Percentiles rank a stretch among this genome's conserved stretches.
Evolutionary conservation across 768 basidiomycete genomes (phyloP).

Genomic region (Leucosporidium scottii): DNA sequence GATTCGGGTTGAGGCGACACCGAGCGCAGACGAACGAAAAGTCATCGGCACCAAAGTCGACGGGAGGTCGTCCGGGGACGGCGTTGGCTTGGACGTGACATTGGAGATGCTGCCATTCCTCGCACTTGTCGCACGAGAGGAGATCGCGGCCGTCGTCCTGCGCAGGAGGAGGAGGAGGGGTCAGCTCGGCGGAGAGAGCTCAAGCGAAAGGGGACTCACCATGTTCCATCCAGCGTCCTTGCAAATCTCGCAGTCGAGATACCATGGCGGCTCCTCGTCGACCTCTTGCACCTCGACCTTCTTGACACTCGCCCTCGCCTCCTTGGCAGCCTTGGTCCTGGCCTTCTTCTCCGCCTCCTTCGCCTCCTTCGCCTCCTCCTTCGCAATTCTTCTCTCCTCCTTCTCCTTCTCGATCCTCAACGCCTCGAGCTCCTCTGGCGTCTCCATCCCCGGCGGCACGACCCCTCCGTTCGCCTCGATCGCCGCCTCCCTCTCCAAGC

Average conservation of each 20-base stretch:
- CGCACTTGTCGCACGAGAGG: constrained; percentile 44
- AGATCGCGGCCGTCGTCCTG: constrained; percentile 42
- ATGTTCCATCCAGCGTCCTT: constrained; percentile 41
- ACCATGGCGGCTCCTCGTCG: constrained; percentile 40
- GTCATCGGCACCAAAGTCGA: constrained; percentile 42
- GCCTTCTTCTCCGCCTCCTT: constrained; percentile 16
- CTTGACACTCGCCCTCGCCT: neutral
- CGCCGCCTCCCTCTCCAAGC: constrained; percentile 54
- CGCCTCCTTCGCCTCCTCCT: constrained; percentile 7
- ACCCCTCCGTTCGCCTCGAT: constrained; percentile 44
- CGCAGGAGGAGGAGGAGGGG: neutral
- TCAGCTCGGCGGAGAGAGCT: neutral
- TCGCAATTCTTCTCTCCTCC: constrained; percentile 6
- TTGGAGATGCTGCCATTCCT: constrained; percentile 44
- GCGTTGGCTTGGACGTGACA: constrained; percentile 42
- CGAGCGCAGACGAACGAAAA: constrained; percentile 35
- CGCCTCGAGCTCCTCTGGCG: constrained; percentile 13
- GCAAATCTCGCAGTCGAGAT: constrained; percentile 43
- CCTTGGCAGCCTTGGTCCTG: constrained; percentile 23
- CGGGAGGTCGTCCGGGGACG: constrained; percentile 33
- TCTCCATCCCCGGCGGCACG: constrained; percentile 20
- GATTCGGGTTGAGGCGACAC: constrained; percentile 11
- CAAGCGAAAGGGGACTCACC: constrained; percentile 33
- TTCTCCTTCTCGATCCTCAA: constrained; percentile 2
- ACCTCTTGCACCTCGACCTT: neutral